These are phyloP conservation scores for Clonostachys rosea DNA, from an alignment of 2,329 filamentous ascomycete genomes.

Conservation along the genomic window DNA sequence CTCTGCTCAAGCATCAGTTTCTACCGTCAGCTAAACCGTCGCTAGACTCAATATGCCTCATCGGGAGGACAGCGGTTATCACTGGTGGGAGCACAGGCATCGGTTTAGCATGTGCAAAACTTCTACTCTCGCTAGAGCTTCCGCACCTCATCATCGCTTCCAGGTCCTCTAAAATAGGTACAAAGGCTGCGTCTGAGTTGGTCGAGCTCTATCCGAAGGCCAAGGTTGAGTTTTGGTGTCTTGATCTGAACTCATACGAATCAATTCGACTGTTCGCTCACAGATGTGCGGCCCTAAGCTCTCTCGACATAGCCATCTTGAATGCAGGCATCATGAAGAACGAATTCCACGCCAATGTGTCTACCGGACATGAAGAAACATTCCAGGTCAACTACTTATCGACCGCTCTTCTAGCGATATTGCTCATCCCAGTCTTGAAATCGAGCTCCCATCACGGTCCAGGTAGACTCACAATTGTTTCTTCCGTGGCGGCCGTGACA, in stretches of 20 bases:
- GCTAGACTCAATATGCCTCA: not conserved
- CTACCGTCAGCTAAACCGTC: not conserved
- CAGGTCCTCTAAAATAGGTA: constrained; percentile 15
- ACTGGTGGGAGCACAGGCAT: constrained; percentile 38
- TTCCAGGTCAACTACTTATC: constrained; percentile 25
- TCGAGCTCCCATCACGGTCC: constrained; percentile 6
- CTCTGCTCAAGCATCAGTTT: not conserved
- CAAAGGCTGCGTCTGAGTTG: constrained; percentile 5
- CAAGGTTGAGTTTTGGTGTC: constrained; percentile 13
- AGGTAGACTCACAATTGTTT: constrained; percentile 20
- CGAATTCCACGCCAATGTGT: constrained; percentile 6
- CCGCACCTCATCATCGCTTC: constrained; percentile 33
- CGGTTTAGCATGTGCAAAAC: constrained; percentile 31
- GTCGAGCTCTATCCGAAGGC: not conserved
- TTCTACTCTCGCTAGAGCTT: constrained; percentile 27
- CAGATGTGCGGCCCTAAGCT: constrained; percentile 7
- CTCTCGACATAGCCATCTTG: constrained; percentile 19
- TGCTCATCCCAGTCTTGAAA: constrained; percentile 15
- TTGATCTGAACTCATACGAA: constrained; percentile 16
- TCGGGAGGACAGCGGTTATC: constrained; percentile 20
- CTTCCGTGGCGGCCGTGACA: constrained; percentile 15
- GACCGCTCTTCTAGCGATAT: constrained; percentile 16
- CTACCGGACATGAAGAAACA: constrained; percentile 18
- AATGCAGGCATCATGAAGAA: constrained; percentile 22
- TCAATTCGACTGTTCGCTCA: constrained; percentile 10